Percentiles rank a stretch among this genome's conserved stretches.
These are phyloP conservation scores for Calvatia gigantea DNA, from an alignment of 768 basidiomycete genomes.

Conservation along the genomic window DNA sequence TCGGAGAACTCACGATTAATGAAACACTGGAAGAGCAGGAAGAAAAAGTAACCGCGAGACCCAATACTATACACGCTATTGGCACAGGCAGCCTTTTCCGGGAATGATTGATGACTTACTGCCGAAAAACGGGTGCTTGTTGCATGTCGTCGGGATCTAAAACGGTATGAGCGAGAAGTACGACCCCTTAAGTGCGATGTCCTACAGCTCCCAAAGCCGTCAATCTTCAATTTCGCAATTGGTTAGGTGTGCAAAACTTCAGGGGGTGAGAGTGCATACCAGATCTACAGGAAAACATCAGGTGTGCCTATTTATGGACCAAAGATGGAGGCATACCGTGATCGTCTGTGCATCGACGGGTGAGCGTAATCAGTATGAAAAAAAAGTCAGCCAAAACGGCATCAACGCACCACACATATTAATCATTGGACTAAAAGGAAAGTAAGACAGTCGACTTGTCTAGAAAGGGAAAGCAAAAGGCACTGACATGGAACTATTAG, in stretches of 20 bases:
- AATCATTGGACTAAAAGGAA: conserved; percentile 64
- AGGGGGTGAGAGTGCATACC: background rate
- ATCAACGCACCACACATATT: conserved; percentile 72
- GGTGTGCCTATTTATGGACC: conserved; percentile 2
- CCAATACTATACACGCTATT: conserved; percentile 58
- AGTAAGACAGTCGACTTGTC: background rate
- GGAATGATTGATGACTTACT: conserved; percentile 36
- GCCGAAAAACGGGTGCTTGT: conserved; percentile 63
- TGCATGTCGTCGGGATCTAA: conserved; percentile 83
- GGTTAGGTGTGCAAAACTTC: background rate
- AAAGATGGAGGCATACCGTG: conserved; percentile 51
- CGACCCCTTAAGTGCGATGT: background rate
- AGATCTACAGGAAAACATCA: conserved; percentile 6
- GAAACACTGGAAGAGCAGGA: conserved; percentile 92
- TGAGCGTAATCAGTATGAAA: background rate
- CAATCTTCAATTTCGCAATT: conserved; percentile 44
- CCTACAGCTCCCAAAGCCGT: conserved; percentile 82
- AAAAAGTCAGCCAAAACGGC: background rate
- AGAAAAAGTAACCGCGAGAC: conserved; percentile 85
- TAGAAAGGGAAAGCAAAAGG: conserved; percentile 2
- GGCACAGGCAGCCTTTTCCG: background rate
- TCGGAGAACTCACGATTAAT: conserved; percentile 53
- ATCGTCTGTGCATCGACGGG: conserved; percentile 50
- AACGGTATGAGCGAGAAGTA: background rate
- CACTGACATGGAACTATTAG: conserved; percentile 86